Conservation (phyloP, 106 monocot genomes). For the Dioscorea dumetorum region DNA sequence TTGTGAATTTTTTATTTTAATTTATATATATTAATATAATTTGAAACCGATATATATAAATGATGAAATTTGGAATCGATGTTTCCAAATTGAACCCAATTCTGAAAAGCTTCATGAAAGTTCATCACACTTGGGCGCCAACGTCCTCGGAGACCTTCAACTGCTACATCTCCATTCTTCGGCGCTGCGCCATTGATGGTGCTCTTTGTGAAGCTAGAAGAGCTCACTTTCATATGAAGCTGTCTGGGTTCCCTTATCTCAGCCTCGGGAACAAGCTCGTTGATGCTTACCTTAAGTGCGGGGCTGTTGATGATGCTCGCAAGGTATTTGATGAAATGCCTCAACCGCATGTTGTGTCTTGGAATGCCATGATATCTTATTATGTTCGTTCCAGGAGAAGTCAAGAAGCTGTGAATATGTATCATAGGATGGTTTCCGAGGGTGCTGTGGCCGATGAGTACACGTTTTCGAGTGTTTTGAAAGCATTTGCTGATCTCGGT, state of each 20-base stretch:
- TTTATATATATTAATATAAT: no score
- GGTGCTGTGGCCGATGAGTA: slow-evolving; percentile 44
- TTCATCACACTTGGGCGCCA: not conserved
- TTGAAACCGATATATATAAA: no score
- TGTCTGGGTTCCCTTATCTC: slow-evolving; percentile 51
- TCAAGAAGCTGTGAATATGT: slow-evolving; percentile 37
- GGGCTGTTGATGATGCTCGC: slow-evolving; percentile 35
- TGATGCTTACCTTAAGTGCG: slow-evolving; percentile 43
- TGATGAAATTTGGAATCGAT: no score
- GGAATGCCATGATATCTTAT: slow-evolving; percentile 62
- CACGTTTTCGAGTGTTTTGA: slow-evolving; percentile 53
- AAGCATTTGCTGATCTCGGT: slow-evolving; percentile 37
- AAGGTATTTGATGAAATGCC: slow-evolving; percentile 70
- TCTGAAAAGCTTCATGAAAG: not conserved
- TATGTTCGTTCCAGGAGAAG: slow-evolving; percentile 24
- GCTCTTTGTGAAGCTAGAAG: slow-evolving; percentile 15
- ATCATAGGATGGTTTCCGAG: slow-evolving; percentile 29
- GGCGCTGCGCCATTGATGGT: slow-evolving; percentile 25
- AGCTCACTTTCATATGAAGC: slow-evolving; percentile 45
- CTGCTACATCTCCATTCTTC: slow-evolving; percentile 42
- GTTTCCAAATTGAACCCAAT: no score
- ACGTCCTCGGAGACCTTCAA: not conserved
- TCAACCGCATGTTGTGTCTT: slow-evolving; percentile 46
- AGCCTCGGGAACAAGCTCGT: slow-evolving; percentile 62
- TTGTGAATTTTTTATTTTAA: no score